These are phyloP conservation scores for Orbilia javanica DNA, from an alignment of 2,329 filamentous ascomycete species.

Conservation along the genomic window DNA sequence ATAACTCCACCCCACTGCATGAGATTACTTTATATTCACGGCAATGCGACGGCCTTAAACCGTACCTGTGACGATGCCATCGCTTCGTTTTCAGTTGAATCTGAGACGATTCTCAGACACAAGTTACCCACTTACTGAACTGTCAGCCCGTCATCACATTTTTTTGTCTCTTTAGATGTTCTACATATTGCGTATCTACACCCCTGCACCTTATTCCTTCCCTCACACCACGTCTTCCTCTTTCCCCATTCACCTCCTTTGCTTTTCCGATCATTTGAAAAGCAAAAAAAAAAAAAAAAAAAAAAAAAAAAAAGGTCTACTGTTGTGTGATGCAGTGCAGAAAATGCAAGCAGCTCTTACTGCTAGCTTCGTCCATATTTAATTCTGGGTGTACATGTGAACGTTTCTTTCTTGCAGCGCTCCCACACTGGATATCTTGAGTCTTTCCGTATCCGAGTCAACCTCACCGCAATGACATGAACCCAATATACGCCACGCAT, in stretches of 20 bases:
- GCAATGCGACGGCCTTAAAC: constrained; percentile 49
- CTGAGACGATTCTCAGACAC: constrained; percentile 58
- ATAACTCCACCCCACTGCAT: constrained; percentile 53
- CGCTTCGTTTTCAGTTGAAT: constrained; percentile 44
- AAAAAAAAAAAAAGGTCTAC: not conserved
- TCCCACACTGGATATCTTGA: constrained; percentile 33
- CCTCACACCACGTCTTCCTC: constrained; percentile 51
- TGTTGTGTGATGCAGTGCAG: constrained; percentile 39
- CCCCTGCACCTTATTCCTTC: constrained; percentile 48
- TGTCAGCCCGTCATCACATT: constrained; percentile 52
- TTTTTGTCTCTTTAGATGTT: constrained; percentile 41
- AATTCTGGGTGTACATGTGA: constrained; percentile 53
- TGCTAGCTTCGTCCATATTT: constrained; percentile 29
- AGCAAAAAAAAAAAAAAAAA: not conserved
- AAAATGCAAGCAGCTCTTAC: constrained; percentile 42
- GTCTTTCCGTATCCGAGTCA: constrained; percentile 43
- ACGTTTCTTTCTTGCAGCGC: constrained; percentile 30
- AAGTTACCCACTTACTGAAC: constrained; percentile 22
- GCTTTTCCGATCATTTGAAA: constrained; percentile 43
- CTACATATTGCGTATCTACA: constrained; percentile 59
- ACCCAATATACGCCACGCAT: constrained; percentile 38
- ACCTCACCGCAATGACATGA: constrained; percentile 18
- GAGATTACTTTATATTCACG: constrained; percentile 38
- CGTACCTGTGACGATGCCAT: constrained; percentile 53
- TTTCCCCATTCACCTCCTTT: constrained; percentile 32